These are phyloP conservation scores for Clarireedia hainanense DNA, from an alignment of 2,329 filamentous ascomycete genomes.

Conservation along the genomic window DNA sequence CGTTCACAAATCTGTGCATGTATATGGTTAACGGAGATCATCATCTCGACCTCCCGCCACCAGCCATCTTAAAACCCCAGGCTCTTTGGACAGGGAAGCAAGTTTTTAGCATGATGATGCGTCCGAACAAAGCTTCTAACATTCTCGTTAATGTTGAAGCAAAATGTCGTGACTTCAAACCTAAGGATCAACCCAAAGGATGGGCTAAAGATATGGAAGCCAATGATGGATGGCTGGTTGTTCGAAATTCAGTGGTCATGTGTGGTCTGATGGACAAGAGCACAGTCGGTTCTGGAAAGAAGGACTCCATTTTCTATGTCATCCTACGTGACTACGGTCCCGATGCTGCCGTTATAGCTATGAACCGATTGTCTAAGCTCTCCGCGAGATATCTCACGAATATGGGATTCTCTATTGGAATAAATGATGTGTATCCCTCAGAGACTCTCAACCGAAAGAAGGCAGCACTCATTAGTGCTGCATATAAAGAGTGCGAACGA, in stretches of 20 bases:
- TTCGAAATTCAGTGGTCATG: slow-evolving; percentile 96
- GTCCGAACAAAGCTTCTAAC: slow-evolving; percentile 74
- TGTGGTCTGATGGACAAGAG: slow-evolving; percentile 97
- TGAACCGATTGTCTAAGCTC: slow-evolving; percentile 89
- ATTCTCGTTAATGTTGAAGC: slow-evolving; percentile 90
- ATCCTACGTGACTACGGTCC: slow-evolving; percentile 93
- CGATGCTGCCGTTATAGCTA: slow-evolving; percentile 77
- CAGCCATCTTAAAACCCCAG: slow-evolving; percentile 77
- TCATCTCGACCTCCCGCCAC: slow-evolving; percentile 76
- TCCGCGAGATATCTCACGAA: slow-evolving; percentile 85
- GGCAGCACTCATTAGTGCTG: slow-evolving; percentile 63
- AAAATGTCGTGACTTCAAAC: slow-evolving; percentile 74
- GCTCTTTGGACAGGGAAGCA: slow-evolving; percentile 96
- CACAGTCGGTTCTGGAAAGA: slow-evolving; percentile 94
- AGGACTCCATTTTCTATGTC: slow-evolving; percentile 95
- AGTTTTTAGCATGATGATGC: slow-evolving; percentile 84
- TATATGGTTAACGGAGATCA: slow-evolving; percentile 84
- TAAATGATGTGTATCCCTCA: slow-evolving; percentile 87
- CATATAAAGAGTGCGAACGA: slow-evolving; percentile 75
- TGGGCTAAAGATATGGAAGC: slow-evolving; percentile 59
- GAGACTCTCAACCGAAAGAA: slow-evolving; percentile 64
- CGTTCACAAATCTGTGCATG: slow-evolving; percentile 83
- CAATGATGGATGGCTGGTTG: slow-evolving; percentile 84
- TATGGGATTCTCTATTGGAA: slow-evolving; percentile 91
- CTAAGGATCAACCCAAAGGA: slow-evolving; percentile 32